A percentile compares a stretch with the other conserved stretches of the same genome.
These are phyloP conservation scores for Sphaerostilbella broomeana DNA, from an alignment of 2,329 filamentous ascomycete species.

Conservation along the genomic window DNA sequence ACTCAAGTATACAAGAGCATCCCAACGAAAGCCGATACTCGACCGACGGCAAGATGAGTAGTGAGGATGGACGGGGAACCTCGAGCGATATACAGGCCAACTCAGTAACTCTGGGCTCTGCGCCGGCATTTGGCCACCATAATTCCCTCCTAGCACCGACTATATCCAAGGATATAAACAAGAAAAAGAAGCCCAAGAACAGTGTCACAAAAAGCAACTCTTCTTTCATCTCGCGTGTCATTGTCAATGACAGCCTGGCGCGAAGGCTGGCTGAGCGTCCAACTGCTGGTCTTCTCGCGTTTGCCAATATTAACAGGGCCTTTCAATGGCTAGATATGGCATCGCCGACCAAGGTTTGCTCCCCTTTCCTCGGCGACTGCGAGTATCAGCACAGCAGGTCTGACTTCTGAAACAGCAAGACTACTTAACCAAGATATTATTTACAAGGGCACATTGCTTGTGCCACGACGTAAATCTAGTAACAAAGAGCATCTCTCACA, in stretches of 20 bases:
- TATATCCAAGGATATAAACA: constrained; percentile 64
- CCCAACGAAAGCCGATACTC: constrained; percentile 55
- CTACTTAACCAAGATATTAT: constrained; percentile 89
- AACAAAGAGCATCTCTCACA: constrained; percentile 71
- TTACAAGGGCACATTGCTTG: constrained; percentile 91
- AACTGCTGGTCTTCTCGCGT: constrained; percentile 75
- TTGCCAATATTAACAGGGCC: constrained; percentile 91
- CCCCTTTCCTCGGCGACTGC: neutral
- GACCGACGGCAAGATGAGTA: constrained; percentile 52
- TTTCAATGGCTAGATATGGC: constrained; percentile 94
- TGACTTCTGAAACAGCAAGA: constrained; percentile 56
- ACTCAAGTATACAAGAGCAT: constrained; percentile 53
- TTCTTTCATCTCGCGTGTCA: constrained; percentile 94
- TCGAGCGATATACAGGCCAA: constrained; percentile 45
- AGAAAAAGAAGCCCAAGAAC: constrained; percentile 91
- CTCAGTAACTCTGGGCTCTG: constrained; percentile 36
- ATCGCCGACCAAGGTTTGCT: constrained; percentile 57
- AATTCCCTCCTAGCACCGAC: constrained; percentile 64
- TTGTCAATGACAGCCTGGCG: constrained; percentile 73
- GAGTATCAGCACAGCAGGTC: constrained; percentile 1
- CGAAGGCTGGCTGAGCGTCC: constrained; percentile 77
- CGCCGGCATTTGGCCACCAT: constrained; percentile 76
- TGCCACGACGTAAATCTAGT: constrained; percentile 86
- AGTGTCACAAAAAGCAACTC: constrained; percentile 98
- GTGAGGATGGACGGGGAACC: constrained; percentile 47